A percentile compares a stretch with the other conserved stretches of the same genome.
Conservation (phyloP, 2,329 filamentous ascomycete genomes). For the Neocatenulostroma microsporum region DNA sequence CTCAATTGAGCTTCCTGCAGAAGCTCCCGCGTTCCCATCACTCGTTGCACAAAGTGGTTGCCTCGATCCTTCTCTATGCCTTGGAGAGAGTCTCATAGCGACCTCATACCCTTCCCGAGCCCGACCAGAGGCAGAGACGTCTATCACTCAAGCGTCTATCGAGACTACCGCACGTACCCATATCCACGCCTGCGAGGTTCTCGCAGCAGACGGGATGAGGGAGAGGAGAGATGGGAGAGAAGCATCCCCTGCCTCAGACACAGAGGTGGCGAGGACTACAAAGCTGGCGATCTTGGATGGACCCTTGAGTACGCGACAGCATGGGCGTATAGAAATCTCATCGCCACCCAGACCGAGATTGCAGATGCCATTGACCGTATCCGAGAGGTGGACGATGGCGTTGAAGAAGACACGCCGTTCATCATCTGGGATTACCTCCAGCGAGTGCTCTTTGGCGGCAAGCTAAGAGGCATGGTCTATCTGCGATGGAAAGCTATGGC, state of each 20-base stretch:
- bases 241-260: constrained; percentile 14
- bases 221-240: constrained; percentile 6
- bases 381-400: constrained; percentile 18
- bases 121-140: constrained; percentile 12
- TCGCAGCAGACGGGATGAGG: not conserved
- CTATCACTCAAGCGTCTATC: constrained; percentile 10
- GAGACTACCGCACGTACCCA: constrained; percentile 1
- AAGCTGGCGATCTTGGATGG: constrained; percentile 31
- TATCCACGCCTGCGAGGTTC: not conserved
- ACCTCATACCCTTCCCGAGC: constrained; percentile 13
- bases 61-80: constrained; percentile 6
- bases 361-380: constrained; percentile 20
- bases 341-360: constrained; percentile 18
- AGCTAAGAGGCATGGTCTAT: constrained; percentile 32
- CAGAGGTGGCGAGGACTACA: constrained; percentile 13
- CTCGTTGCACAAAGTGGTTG: not conserved
- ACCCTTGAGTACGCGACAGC: constrained; percentile 37
- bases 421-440: constrained; percentile 33
- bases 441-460: constrained; percentile 29
- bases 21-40: not conserved
- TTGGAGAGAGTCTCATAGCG: constrained; percentile 7
- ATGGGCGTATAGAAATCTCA: constrained; percentile 30
- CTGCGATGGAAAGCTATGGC: constrained; percentile 25
- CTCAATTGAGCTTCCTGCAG: constrained; percentile 8
- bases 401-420: constrained; percentile 24